Base-by-base conservation (phyloP, 768 basidiomycete genomes). In the Pleurotus citrinopileatus region DNA sequence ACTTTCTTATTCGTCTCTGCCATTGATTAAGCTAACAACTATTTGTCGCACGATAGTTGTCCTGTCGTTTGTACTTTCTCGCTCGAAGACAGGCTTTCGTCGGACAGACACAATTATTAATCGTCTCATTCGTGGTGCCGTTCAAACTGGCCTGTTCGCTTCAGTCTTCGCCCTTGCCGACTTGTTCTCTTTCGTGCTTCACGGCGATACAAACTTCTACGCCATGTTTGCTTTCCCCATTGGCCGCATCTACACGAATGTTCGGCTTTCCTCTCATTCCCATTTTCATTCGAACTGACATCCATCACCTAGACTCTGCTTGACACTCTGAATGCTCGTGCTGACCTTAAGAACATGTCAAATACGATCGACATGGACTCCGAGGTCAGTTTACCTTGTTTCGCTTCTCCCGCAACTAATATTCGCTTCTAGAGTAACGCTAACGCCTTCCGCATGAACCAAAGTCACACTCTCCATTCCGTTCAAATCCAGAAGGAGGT, bases 101-200 rank as follows among this genome's bases (percentile, higher is more conserved):
- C 74, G 66, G 57, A 83, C 76, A 3, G 79, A 84, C 57, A 77
- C 70, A 0, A 70, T 81, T 52, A 76, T 81, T 59, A 78, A 79
- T 54, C 74, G 77, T 28, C 67, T 82, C 2, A 81, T 82, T 56
- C 76, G 78, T 51, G 80, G 80, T 23, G 79, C 80, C 8, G 63
- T 82, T 27, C 79, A 81, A 56, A 82, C 81, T 3, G 80, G 81
- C 36, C 57, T 79, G 4, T 81, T 82, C 54, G 77, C 74, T 10
- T 74, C 76, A 0, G 65, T 79, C 1, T 80, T 83, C 45, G 78
- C 81, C 8, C 57, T 81, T 29, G 77, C 70, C 1, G 79, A 82
- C 60, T 60, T 83, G 23, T 72, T 80, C 28, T 59, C 67, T 0
- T 71, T 71, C 54, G 22, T 65, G 6, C 23, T 54, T 40, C 53